phyloP scores from a whole-genome alignment of 2,329 filamentous ascomycete species.

The Penicillium decumbens region DNA sequence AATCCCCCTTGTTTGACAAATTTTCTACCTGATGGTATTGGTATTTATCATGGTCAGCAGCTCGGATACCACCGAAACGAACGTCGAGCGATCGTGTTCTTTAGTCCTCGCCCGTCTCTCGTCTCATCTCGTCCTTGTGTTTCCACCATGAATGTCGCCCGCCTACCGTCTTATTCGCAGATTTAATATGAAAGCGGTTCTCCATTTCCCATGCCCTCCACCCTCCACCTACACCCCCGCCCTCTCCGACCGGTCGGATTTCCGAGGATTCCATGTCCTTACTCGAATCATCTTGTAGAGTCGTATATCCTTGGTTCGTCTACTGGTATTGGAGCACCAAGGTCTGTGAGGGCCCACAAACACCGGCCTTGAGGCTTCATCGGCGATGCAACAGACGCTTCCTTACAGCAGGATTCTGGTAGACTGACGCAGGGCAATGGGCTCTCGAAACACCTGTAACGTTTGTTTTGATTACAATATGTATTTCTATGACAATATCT shows the following conservation, averaged over 20 bases:
- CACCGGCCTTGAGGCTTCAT: not conserved
- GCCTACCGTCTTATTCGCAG: conserved; percentile 22
- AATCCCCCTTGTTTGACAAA: conserved; percentile 4
- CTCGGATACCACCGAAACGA: conserved; percentile 26
- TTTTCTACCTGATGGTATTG: conserved; percentile 12
- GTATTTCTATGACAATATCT: not conserved
- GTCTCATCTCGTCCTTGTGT: conserved; percentile 15
- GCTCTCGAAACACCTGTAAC: not conserved
- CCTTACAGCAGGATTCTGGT: not conserved
- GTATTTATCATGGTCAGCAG: conserved; percentile 29
- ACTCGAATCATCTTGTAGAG: conserved; percentile 15
- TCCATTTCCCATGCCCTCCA: conserved; percentile 7
- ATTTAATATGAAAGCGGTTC: conserved; percentile 21
- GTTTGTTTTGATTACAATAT: not conserved
- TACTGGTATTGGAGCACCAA: not conserved
- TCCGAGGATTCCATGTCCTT: not conserved
- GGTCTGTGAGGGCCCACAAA: not conserved
- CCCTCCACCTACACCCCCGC: conserved; percentile 7
- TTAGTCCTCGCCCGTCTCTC: conserved; percentile 17
- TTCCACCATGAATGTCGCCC: conserved; percentile 21
- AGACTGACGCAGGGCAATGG: not conserved
- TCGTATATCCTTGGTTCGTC: conserved; percentile 1
- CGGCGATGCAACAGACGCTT: not conserved
- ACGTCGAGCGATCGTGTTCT: conserved; percentile 23
- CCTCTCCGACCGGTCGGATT: conserved; percentile 18